Conservation (phyloP, 2,329 filamentous ascomycete genomes). For the Dothideomycetes sp. region DNA sequence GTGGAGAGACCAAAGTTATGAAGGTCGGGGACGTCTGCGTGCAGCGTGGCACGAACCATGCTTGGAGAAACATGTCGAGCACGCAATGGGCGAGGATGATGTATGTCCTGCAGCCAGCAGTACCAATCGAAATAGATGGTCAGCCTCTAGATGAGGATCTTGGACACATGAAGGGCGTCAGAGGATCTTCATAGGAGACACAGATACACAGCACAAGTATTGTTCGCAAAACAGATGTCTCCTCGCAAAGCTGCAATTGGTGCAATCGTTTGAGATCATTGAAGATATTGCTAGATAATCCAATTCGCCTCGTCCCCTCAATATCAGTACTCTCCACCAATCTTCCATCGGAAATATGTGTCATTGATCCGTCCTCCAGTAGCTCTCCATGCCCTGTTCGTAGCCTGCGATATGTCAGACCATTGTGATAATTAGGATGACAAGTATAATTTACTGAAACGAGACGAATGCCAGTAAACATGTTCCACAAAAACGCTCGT, state of each 20-base stretch:
- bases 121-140: conserved; percentile 18
- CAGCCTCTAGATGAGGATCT: conserved; percentile 20
- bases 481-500: conserved; percentile 35
- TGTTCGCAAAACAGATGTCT: too few species aligned
- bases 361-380: conserved; percentile 40
- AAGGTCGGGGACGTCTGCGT: conserved; percentile 20
- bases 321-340: conserved; percentile 41
- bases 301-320: too few species aligned
- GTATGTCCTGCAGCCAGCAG: conserved; percentile 20
- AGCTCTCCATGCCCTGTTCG: conserved; percentile 37
- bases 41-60: conserved; percentile 23
- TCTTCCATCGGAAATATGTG: conserved; percentile 37
- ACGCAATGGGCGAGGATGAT: conserved; percentile 23
- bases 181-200: conserved; percentile 1
- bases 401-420: conserved; percentile 20
- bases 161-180: conserved; percentile 18
- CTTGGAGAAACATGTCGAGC: conserved; percentile 22
- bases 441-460: conserved; percentile 26
- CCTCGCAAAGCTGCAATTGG: too few species aligned
- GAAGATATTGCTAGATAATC: not conserved
- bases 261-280: not conserved
- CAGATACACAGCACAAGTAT: too few species aligned
- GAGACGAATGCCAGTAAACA: conserved; percentile 38
- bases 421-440: conserved; percentile 9
- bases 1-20: conserved; percentile 19